Base-by-base conservation (phyloP, 108 stramenopile species). In the Asterionellopsis glacialis region DNA sequence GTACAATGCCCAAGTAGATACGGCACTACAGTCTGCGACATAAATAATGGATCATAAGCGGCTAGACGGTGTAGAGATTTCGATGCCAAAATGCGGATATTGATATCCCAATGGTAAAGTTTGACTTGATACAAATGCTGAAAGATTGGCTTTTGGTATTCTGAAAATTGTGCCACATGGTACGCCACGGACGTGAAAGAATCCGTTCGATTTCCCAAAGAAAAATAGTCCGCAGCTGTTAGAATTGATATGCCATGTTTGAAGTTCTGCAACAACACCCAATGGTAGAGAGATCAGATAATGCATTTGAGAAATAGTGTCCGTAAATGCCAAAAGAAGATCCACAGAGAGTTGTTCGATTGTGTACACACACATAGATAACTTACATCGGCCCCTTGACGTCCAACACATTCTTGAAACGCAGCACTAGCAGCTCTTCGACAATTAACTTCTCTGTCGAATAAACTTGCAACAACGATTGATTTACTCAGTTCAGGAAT, bases 361-460 rank as follows among this genome's bases (percentile, higher is more conserved):
- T 11, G 76, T 69, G 72, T 25, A 61, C 19, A n/a, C n/a, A n/a
- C n/a, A n/a, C n/a, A n/a, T n/a, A n/a, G n/a, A n/a, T n/a, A 10
- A 55, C 64, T 19, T 33, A 63, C 59, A 40, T 56, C 63, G 26
- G 79, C 70, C 50, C 77, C 77, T 52, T 81, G 84, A 6, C 84
- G 71, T 41, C 91, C 88, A n/a, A 87, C 85, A 59, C 74, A 77
- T 64, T 94, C 91, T 65, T 99, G 97, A 67, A 98, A 99, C 11
- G 98, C 98, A 13, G 98, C 98, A 56, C 95, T 90, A 13, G 98
- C 98, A 14, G 98, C 98, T 33, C 98, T 76, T 15, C 98, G 75
- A 49, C 97, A 98, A 74, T 98, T 98, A 11, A 99, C 86, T 68
- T 99, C 98, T 38, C 97, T 69, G 71, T 99, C 98, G 67, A 98